phyloP scores from a whole-genome alignment of 805 yeast species.

The Myxozyma nipponensis region DNA sequence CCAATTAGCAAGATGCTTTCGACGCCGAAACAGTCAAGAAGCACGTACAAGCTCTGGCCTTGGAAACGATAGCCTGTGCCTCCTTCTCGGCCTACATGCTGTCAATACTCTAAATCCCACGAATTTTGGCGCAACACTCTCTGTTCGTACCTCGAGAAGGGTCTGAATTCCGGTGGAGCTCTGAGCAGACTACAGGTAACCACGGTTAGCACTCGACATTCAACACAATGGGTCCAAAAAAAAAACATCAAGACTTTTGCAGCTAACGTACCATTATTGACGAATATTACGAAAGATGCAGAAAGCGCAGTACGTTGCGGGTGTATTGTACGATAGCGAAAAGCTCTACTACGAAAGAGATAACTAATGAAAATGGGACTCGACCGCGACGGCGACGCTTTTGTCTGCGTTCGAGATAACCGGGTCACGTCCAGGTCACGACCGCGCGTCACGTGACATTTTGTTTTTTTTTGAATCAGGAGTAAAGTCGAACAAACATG shows the following conservation, averaged over 20 bases:
- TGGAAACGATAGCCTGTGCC: slow-evolving; percentile 92
- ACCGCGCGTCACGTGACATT: too few species aligned
- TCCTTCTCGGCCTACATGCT: slow-evolving; percentile 76
- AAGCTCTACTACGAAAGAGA: too few species aligned
- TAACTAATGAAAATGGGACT: too few species aligned
- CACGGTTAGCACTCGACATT: neutral
- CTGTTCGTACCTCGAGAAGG: slow-evolving; percentile 50
- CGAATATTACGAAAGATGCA: too few species aligned
- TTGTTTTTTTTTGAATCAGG: too few species aligned
- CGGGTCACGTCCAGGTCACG: too few species aligned
- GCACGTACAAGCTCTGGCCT: slow-evolving; percentile 78
- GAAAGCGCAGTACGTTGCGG: too few species aligned
- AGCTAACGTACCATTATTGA: too few species aligned
- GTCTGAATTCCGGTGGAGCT: slow-evolving; percentile 63
- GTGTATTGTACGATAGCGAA: too few species aligned
- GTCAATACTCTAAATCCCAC: neutral
- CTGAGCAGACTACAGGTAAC: slow-evolving; percentile 40
- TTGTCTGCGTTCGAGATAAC: too few species aligned
- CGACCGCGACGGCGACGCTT: too few species aligned
- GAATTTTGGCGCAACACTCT: neutral
- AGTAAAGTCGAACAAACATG: too few species aligned
- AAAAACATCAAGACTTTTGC: neutral
- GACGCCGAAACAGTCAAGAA: slow-evolving; percentile 6
- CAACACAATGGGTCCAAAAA: neutral
- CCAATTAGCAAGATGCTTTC: slow-evolving; percentile 36